These are phyloP conservation scores for Puccinia triticina DNA, from an alignment of 1,284 basidiomycete species.

Conservation along the genomic window DNA sequence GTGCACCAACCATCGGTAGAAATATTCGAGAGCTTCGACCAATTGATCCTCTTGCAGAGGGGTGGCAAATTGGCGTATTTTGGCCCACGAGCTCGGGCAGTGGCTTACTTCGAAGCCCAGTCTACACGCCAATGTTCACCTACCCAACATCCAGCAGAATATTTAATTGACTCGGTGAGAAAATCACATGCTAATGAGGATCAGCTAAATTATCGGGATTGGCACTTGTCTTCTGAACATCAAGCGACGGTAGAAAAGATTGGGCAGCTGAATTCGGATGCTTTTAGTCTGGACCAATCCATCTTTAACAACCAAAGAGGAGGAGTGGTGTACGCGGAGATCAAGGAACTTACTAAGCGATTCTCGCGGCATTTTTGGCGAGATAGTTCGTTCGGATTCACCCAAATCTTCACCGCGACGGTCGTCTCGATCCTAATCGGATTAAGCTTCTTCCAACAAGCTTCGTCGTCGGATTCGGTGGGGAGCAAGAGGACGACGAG, in stretches of 20 bases:
- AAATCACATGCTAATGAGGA: background rate
- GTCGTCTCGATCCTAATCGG: conserved; percentile 38
- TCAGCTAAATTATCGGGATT: background rate
- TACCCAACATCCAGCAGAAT: conserved; percentile 46
- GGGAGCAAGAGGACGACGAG: background rate
- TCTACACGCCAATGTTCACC: background rate
- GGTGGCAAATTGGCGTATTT: conserved; percentile 43
- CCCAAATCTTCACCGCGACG: conserved; percentile 39
- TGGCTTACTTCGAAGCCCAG: conserved; percentile 43
- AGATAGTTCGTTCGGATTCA: conserved; percentile 48
- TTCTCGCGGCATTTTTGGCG: conserved; percentile 50
- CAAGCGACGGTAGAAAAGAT: conserved; percentile 15
- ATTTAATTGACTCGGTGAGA: conserved; percentile 45
- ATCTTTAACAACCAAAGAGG: conserved; percentile 37
- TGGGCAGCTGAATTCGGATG: conserved; percentile 29
- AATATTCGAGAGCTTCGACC: conserved; percentile 53
- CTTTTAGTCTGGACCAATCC: conserved; percentile 25
- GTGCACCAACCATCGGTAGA: conserved; percentile 57
- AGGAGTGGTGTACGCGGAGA: conserved; percentile 23
- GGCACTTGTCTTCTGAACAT: conserved; percentile 27
- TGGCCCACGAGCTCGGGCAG: conserved; percentile 37
- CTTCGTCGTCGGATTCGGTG: background rate
- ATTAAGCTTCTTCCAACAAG: conserved; percentile 42
- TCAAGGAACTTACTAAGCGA: conserved; percentile 38
- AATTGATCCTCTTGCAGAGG: conserved; percentile 32